A percentile compares a stretch with the other conserved stretches of the same genome.
Evolutionary conservation across 805 yeast genomes (phyloP).

Genomic region (Brettanomyces anomalus): DNA sequence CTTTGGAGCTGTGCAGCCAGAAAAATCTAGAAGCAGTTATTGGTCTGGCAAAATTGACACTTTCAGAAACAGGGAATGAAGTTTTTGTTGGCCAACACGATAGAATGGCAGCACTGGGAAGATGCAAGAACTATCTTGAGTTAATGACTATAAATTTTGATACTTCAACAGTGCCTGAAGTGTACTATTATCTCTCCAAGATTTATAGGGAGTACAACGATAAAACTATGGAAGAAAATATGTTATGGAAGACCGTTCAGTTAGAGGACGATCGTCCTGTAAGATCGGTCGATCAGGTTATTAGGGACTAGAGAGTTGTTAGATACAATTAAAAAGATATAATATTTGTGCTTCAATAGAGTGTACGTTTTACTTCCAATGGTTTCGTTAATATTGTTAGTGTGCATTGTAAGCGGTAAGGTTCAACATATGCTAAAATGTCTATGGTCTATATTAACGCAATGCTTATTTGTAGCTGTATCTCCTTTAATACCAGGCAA

Average conservation of each 20-base stretch:
- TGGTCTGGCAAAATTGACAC: constrained; percentile 44
- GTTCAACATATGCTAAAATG: too few species aligned
- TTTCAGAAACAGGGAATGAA: constrained; percentile 26
- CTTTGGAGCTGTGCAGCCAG: constrained; percentile 38
- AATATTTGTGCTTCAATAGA: too few species aligned
- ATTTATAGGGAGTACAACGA: constrained; percentile 57
- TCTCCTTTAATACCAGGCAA: too few species aligned
- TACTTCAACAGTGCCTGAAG: constrained; percentile 40
- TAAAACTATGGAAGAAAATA: constrained; percentile 31
- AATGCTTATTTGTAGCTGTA: too few species aligned
- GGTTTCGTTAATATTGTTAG: too few species aligned
- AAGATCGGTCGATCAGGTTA: constrained; percentile 14
- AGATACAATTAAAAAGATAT: background rate
- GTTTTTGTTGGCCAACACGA: constrained; percentile 49
- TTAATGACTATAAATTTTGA: constrained; percentile 30
- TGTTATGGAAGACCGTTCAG: constrained; percentile 57
- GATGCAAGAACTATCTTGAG: constrained; percentile 41
- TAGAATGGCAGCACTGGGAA: constrained; percentile 48
- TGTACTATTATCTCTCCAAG: constrained; percentile 60
- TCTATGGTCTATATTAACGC: too few species aligned
- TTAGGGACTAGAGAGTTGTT: background rate
- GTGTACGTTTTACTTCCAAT: too few species aligned
- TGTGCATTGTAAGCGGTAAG: too few species aligned
- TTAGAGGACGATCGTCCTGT: constrained; percentile 57
- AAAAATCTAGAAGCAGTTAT: constrained; percentile 42